Evolutionary conservation across 2,329 filamentous ascomycete species (phyloP), one percentile per base, ranked within the genome.

Genomic region (Claviceps sp.): DNA sequence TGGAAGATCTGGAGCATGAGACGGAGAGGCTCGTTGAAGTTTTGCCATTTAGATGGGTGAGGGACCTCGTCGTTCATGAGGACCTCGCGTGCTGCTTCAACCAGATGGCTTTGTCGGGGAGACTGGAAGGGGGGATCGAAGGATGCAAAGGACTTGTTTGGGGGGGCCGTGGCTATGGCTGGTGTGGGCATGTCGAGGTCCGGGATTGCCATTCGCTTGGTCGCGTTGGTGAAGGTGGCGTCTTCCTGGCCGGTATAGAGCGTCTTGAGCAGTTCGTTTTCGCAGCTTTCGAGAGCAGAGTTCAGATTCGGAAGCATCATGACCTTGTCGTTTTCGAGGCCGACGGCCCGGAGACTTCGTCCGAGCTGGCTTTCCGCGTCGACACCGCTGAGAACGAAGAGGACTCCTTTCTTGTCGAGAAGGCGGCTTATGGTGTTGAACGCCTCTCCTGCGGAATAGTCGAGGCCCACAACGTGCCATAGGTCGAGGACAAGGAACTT

Each of bases 1-100:
- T 93, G 85, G 70, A 98, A 97, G n/a, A 93, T 88, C 64, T 96
- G 91, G 23, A 98, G 77, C 66, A 98, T 88, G 46, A 98, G 80
- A 1, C 88, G 86, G 7, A 97, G 78, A 0, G 93, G 93, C 63
- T 96, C 89, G 57, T 86, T 87, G 66, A 96, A 94, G 58, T 82
- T 81, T 60, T 85, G 82, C 86, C 90, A 97, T 61, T 82, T 85
- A 1, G 78, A 75, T 20, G 78, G 71, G 5, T 76, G 71, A 48
- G 76, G 69, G 9, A 77, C 68, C 55, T 85, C 80, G 36, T 79
- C 72, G 55, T 85, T 85, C 49, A 76, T 80, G 50, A 97, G 73
- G 0, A 87, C 86, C 51, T 81, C 82, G 14, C 79, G 82, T 1
- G 91, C 93, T 1, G 88, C 89, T 59, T 85, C 77, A 48, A 85